Percentiles rank a stretch among this genome's conserved stretches.
Evolutionary conservation across 257 asterid species (phyloP).

Genomic region (Primulina huaijiensis): DNA sequence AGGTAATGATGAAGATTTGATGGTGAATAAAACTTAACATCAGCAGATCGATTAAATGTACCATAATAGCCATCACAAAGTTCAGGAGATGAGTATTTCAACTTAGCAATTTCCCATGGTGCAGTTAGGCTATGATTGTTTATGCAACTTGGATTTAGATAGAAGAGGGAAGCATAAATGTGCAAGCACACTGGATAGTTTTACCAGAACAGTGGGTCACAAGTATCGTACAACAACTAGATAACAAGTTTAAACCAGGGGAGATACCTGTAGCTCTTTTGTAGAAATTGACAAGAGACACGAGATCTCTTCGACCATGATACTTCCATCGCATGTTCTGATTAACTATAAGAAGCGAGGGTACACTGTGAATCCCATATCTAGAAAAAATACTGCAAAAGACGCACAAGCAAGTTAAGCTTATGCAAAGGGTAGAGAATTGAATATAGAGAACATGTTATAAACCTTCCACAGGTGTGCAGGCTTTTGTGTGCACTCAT

Average conservation of each 20-base stretch:
- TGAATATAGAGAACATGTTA: neutral
- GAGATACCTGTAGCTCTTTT: constrained; percentile 57
- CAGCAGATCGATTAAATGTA: neutral
- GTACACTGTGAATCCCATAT: constrained; percentile 70
- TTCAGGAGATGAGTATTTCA: neutral
- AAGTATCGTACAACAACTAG: constrained; percentile 13
- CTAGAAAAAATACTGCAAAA: constrained; percentile 61
- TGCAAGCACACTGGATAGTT: neutral
- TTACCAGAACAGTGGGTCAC: constrained; percentile 6
- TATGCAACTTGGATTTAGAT: neutral
- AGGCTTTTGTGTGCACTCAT: too few relatives aligned
- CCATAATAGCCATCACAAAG: neutral
- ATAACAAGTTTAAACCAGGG: constrained; percentile 9
- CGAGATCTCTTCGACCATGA: constrained; percentile 57
- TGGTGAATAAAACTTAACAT: neutral
- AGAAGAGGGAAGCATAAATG: neutral
- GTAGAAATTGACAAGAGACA: constrained; percentile 48
- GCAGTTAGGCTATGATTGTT: neutral
- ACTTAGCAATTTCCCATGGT: neutral
- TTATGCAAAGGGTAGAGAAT: constrained; percentile 13
- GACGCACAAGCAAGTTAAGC: constrained; percentile 19
- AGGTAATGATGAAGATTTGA: neutral
- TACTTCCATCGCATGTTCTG: constrained; percentile 39
- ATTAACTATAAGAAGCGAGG: constrained; percentile 52
- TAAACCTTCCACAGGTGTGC: neutral